phyloP scores from a whole-genome alignment of 2,329 filamentous ascomycete species.

The Phyllachora maydis region DNA sequence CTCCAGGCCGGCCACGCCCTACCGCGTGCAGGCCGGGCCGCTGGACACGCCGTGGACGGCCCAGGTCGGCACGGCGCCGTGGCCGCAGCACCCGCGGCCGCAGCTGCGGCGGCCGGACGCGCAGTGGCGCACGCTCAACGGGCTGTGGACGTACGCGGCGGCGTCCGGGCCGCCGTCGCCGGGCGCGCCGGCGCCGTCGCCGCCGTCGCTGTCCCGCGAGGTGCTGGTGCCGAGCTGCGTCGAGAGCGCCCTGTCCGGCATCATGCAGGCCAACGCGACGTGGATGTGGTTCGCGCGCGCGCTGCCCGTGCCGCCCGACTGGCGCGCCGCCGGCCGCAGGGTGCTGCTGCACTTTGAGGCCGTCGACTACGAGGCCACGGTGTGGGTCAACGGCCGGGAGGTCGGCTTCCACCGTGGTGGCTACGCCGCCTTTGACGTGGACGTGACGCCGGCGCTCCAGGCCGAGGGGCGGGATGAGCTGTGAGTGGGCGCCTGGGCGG shows the following conservation, averaged over 20 bases:
- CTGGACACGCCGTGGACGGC: conserved; percentile 30
- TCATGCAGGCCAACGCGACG: conserved; percentile 18
- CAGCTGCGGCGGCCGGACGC: conserved; percentile 31
- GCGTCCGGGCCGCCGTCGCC: conserved; percentile 7
- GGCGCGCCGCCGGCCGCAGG: conserved; percentile 14
- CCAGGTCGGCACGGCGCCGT: conserved; percentile 27
- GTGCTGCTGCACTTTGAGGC: conserved; percentile 36
- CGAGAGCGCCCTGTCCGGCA: conserved; percentile 19
- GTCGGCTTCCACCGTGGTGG: conserved; percentile 35
- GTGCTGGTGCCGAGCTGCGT: conserved; percentile 12
- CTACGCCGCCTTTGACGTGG: conserved; percentile 38
- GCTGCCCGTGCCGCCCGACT: conserved; percentile 25
- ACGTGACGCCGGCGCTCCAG: conserved; percentile 26
- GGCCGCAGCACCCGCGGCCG: conserved; percentile 36
- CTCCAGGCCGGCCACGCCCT: too few species aligned
- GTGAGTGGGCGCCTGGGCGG: conserved; percentile 12
- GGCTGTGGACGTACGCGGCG: conserved; percentile 31
- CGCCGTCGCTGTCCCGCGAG: conserved; percentile 14
- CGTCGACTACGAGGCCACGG: conserved; percentile 33
- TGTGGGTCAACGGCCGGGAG: conserved; percentile 34
- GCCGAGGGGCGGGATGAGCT: conserved; percentile 27
- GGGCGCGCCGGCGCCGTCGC: conserved; percentile 5
- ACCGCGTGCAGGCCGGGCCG: conserved; percentile 16
- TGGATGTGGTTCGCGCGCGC: conserved; percentile 28
- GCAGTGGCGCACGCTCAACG: conserved; percentile 33